phyloP scores from a whole-genome alignment of 352 stramenopile genomes.

The Aphanomyces invadans region DNA sequence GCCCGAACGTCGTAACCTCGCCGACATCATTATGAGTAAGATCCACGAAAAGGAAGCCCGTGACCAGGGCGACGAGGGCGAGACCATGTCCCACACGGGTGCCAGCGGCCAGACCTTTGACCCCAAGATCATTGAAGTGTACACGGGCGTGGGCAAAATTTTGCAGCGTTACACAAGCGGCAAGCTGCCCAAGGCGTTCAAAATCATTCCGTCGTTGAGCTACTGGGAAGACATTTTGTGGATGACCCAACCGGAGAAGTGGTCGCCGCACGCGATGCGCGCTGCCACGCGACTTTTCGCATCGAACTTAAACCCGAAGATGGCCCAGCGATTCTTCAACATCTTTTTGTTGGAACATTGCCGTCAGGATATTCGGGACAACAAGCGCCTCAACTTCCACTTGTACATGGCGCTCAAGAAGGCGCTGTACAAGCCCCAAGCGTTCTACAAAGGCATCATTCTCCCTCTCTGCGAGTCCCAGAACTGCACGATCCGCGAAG shows the following conservation, averaged over 20 bases:
- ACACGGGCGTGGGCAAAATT: slow-evolving; percentile 97
- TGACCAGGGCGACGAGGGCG: slow-evolving; percentile 72
- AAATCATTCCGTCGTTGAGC: slow-evolving; percentile 97
- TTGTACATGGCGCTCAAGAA: slow-evolving; percentile 99
- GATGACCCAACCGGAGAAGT: slow-evolving; percentile 95
- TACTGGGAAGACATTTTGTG: slow-evolving; percentile 99
- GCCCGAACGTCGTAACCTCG: slow-evolving; percentile 87
- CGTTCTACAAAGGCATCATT: slow-evolving; percentile 99
- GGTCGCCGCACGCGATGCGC: slow-evolving; percentile 97
- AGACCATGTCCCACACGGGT: slow-evolving; percentile 27
- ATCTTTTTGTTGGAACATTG: slow-evolving; percentile 96
- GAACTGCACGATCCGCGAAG: slow-evolving; percentile 96
- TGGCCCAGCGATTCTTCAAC: slow-evolving; percentile 99
- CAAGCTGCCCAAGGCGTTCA: slow-evolving; percentile 99
- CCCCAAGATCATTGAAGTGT: slow-evolving; percentile 97
- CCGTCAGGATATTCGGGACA: slow-evolving; percentile 94
- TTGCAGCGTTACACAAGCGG: slow-evolving; percentile 95
- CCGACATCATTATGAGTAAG: slow-evolving; percentile 99
- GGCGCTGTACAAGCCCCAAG: slow-evolving; percentile 97
- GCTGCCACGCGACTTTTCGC: slow-evolving; percentile 97
- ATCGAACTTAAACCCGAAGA: slow-evolving; percentile 99
- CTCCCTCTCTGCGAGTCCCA: slow-evolving; percentile 93
- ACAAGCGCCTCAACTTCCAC: slow-evolving; percentile 99
- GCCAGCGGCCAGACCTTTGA: slow-evolving; percentile 68
- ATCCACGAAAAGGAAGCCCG: slow-evolving; percentile 94